Percentiles rank a stretch among this genome's conserved stretches.
phyloP scores from a whole-genome alignment of 257 asterid genomes.

The Rauvolfia tetraphylla region DNA sequence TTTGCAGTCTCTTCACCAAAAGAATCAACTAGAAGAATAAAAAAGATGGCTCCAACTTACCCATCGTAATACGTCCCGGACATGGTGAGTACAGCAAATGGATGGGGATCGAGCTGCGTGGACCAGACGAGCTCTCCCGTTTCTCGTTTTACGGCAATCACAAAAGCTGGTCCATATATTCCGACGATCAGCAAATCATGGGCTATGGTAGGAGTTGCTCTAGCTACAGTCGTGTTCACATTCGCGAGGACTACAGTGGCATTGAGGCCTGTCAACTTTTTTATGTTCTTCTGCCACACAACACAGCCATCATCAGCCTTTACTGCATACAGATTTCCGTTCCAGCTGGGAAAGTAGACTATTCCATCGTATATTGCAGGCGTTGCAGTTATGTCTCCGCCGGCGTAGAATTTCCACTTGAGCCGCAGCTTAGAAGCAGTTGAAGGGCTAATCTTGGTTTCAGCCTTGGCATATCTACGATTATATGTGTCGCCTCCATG shows the following conservation, averaged over 20 bases:
- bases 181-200: conserved; percentile 37
- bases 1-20: background rate
- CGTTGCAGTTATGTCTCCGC: conserved; percentile 34
- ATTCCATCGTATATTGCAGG: conserved; percentile 34
- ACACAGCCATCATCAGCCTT: conserved; percentile 38
- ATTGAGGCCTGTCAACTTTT: conserved; percentile 19
- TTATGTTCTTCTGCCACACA: conserved; percentile 38
- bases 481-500: conserved; percentile 55
- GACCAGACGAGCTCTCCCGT: conserved; percentile 49
- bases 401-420: conserved; percentile 46
- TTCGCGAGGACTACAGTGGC: background rate
- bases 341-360: conserved; percentile 48
- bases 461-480: conserved; percentile 32
- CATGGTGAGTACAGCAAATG: conserved; percentile 44
- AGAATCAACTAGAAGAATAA: background rate
- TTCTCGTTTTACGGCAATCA: conserved; percentile 34
- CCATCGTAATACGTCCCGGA: conserved; percentile 48
- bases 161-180: conserved; percentile 47
- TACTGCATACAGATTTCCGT: conserved; percentile 45
- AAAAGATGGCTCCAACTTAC: conserved; percentile 18
- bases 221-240: conserved; percentile 20
- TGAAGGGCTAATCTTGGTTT: conserved; percentile 38
- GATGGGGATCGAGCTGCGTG: conserved; percentile 41
- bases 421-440: conserved; percentile 32
- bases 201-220: conserved; percentile 50